A percentile compares a stretch with the other conserved stretches of the same genome.
Conservation (phyloP, 1,139 yeast genomes). For the Torulaspora pretoriensis region DNA sequence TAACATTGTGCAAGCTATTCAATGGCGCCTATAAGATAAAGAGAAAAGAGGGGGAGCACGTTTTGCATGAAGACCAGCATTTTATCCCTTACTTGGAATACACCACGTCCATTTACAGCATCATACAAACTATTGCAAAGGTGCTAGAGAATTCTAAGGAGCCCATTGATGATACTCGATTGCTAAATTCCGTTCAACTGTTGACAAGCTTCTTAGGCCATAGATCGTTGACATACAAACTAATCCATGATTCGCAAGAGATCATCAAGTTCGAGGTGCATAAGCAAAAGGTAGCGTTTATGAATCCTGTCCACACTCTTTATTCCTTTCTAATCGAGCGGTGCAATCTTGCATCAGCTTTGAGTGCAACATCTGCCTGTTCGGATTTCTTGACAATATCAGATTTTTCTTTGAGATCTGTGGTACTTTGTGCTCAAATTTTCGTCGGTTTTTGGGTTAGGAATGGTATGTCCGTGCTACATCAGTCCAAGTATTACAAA, state of each 20-base stretch:
- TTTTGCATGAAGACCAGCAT: slow-evolving; percentile 50
- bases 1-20: slow-evolving; percentile 46
- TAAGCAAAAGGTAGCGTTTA: slow-evolving; percentile 48
- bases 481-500: slow-evolving; percentile 43
- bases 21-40: slow-evolving; percentile 55
- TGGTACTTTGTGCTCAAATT: slow-evolving; percentile 54
- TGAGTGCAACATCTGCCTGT: slow-evolving; percentile 19
- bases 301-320: slow-evolving; percentile 57
- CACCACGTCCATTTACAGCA: slow-evolving; percentile 46
- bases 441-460: slow-evolving; percentile 61
- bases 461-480: slow-evolving; percentile 53
- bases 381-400: slow-evolving; percentile 44
- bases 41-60: slow-evolving; percentile 67
- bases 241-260: slow-evolving; percentile 28
- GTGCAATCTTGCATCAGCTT: slow-evolving; percentile 24
- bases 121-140: slow-evolving; percentile 45
- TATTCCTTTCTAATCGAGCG: slow-evolving; percentile 35
- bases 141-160: slow-evolving; percentile 33
- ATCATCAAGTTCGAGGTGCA: slow-evolving; percentile 44
- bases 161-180: slow-evolving; percentile 22
- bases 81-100: slow-evolving; percentile 48
- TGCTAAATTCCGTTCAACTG: slow-evolving; percentile 39
- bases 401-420: slow-evolving; percentile 55
- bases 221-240: slow-evolving; percentile 26
- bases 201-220: slow-evolving; percentile 35